Percentiles rank a stretch among this genome's conserved stretches.
phyloP scores from a whole-genome alignment of 768 basidiomycete genomes.

The Suillus subluteus region DNA sequence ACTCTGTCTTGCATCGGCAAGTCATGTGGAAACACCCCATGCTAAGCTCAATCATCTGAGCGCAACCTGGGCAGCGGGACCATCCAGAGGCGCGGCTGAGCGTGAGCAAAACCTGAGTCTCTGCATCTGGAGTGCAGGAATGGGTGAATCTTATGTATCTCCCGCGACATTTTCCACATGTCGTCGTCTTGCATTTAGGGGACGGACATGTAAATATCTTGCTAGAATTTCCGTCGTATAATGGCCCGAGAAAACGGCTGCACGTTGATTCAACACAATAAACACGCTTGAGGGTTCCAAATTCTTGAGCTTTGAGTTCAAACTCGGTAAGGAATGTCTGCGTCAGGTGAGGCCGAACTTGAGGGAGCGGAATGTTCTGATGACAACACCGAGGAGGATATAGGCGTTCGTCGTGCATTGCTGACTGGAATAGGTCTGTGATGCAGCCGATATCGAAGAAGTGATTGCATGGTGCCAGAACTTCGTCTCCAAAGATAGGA shows the following conservation, averaged over 20 bases:
- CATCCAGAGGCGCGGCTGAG: constrained; percentile 34
- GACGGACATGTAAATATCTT: constrained; percentile 26
- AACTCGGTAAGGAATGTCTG: constrained; percentile 25
- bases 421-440: constrained; percentile 36
- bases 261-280: constrained; percentile 41
- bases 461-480: constrained; percentile 39
- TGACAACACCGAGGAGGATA: constrained; percentile 46
- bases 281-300: constrained; percentile 37
- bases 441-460: constrained; percentile 38
- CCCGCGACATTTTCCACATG: constrained; percentile 32
- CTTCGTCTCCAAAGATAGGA: constrained; percentile 28
- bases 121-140: constrained; percentile 30
- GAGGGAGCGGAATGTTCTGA: constrained; percentile 29
- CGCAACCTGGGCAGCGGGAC: constrained; percentile 44
- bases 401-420: constrained; percentile 41
- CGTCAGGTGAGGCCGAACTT: constrained; percentile 30
- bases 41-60: constrained; percentile 41
- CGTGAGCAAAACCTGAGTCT: constrained; percentile 28
- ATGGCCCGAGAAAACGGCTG: constrained; percentile 40
- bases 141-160: constrained; percentile 28
- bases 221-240: constrained; percentile 28
- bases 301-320: constrained; percentile 33
- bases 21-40: constrained; percentile 45
- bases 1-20: constrained; percentile 41
- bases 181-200: constrained; percentile 22